phyloP scores from a whole-genome alignment of 164 flowering plant species.

The Chimonanthus salicifolius region DNA sequence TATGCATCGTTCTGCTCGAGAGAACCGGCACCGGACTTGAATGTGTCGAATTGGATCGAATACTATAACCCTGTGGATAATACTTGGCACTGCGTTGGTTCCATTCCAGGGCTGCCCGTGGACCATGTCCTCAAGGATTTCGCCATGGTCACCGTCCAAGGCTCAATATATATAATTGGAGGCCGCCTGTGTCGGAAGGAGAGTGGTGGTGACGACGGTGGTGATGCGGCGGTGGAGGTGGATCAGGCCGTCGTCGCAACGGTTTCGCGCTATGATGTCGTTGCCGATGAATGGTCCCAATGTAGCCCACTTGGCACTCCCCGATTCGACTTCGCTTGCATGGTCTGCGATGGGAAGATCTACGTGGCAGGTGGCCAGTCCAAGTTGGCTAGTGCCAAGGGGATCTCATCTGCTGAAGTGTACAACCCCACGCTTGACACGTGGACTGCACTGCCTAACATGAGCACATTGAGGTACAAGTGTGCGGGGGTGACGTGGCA shows the following conservation, averaged over 20 bases:
- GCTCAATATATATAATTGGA: slow-evolving; percentile 42
- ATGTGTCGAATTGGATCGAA: slow-evolving; percentile 35
- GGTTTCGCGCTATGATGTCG: slow-evolving; percentile 28
- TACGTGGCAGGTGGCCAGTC: slow-evolving; percentile 59
- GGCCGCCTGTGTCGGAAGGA: slow-evolving; percentile 32
- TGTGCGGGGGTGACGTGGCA: slow-evolving; percentile 59
- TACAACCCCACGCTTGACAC: slow-evolving; percentile 33
- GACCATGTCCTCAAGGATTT: slow-evolving; percentile 46
- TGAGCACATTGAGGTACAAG: slow-evolving; percentile 47
- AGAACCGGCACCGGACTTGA: slow-evolving; percentile 1
- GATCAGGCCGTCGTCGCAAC: slow-evolving; percentile 20
- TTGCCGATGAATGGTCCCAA: slow-evolving; percentile 25
- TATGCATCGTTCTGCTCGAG: slow-evolving; percentile 27
- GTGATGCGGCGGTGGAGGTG: slow-evolving; percentile 8
- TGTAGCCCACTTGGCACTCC: slow-evolving; percentile 38
- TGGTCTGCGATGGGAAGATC: slow-evolving; percentile 36
- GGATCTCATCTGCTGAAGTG: slow-evolving; percentile 39
- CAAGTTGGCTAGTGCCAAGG: slow-evolving; percentile 25
- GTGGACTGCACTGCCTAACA: slow-evolving; percentile 40
- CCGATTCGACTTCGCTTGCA: slow-evolving; percentile 48
- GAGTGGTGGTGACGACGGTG: not conserved
- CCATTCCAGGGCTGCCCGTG: slow-evolving; percentile 30
- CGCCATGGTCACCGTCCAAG: slow-evolving; percentile 39
- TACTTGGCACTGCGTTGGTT: slow-evolving; percentile 29
- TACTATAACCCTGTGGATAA: slow-evolving; percentile 40